These are phyloP conservation scores for Boehmeria nivea DNA, from an alignment of 306 rosid genomes.

Conservation along the genomic window DNA sequence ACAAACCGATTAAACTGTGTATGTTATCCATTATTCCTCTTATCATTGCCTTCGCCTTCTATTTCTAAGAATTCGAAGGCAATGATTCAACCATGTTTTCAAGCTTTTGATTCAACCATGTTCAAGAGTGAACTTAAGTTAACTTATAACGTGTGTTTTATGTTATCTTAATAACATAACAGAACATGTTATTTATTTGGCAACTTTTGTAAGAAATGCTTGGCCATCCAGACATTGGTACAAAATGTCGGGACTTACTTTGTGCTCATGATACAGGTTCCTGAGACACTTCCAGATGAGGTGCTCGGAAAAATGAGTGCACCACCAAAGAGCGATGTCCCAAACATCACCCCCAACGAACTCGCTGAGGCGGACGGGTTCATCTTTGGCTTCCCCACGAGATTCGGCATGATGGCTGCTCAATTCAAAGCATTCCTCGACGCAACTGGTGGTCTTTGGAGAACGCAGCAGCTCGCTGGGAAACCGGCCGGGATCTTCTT, in stretches of 20 bases:
- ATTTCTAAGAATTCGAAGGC: no score
- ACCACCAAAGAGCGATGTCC: conserved; percentile 81
- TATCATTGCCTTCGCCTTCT: no score
- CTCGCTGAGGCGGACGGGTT: conserved; percentile 87
- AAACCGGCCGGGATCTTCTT: conserved; percentile 90
- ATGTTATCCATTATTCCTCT: no score
- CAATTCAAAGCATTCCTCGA: conserved; percentile 90
- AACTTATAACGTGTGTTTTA: no score
- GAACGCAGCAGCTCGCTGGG: conserved; percentile 85
- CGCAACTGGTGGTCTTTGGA: conserved; percentile 89
- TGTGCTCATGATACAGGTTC: conserved; percentile 50
- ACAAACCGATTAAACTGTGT: no score
- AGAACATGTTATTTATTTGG: no score
- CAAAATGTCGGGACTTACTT: conserved; percentile 12
- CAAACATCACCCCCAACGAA: conserved; percentile 62
- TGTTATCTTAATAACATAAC: no score
- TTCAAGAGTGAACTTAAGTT: no score
- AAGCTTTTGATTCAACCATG: no score
- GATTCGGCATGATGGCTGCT: conserved; percentile 99
- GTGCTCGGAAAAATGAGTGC: conserved; percentile 94
- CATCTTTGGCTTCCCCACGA: conserved; percentile 86
- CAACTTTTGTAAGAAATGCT: no score
- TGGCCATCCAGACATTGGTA: no score
- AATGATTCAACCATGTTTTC: no score
- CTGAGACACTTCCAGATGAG: conserved; percentile 68